Evolutionary conservation across 2,329 filamentous ascomycete genomes (phyloP).

Genomic region (Akanthomyces lecanii): DNA sequence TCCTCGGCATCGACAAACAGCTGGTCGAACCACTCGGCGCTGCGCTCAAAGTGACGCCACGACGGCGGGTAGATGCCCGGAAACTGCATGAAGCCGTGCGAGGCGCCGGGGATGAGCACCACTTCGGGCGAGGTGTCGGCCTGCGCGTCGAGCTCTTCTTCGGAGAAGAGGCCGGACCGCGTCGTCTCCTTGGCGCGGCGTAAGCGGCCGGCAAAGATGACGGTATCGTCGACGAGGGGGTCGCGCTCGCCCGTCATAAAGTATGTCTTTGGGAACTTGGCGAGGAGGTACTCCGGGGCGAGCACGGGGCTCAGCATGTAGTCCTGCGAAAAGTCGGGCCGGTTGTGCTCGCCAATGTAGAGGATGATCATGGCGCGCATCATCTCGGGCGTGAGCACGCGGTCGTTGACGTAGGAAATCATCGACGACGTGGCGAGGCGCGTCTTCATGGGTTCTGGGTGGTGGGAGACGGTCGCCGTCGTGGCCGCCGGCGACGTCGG

Average conservation of each 20-base stretch:
- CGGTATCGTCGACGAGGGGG: conserved; percentile 91
- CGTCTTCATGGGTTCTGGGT: conserved; percentile 63
- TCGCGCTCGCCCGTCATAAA: conserved; percentile 94
- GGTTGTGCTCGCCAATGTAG: conserved; percentile 89
- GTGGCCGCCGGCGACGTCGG: conserved; percentile 20
- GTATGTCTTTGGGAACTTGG: conserved; percentile 88
- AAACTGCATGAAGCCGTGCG: conserved; percentile 92
- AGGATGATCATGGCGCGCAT: conserved; percentile 99
- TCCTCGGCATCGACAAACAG: conserved; percentile 58
- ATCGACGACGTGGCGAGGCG: conserved; percentile 93
- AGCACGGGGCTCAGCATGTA: conserved; percentile 87
- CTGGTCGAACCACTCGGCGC: conserved; percentile 76
- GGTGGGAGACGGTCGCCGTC: conserved; percentile 41
- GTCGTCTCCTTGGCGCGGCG: conserved; percentile 67
- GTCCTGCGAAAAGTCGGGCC: conserved; percentile 88
- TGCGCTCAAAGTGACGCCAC: conserved; percentile 80
- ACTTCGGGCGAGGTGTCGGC: conserved; percentile 56
- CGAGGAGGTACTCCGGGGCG: conserved; percentile 77
- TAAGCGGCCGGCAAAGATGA: conserved; percentile 90
- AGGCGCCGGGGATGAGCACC: conserved; percentile 79
- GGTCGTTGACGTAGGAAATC: conserved; percentile 97
- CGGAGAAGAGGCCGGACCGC: conserved; percentile 17
- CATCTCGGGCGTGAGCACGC: conserved; percentile 93
- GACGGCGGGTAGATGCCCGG: conserved; percentile 82
- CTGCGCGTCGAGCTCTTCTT: conserved; percentile 14